Evolutionary conservation across 495 filamentous ascomycete species (phyloP), one percentile per base, ranked within the genome.

Genomic region (Podospora pseudocomata): DNA sequence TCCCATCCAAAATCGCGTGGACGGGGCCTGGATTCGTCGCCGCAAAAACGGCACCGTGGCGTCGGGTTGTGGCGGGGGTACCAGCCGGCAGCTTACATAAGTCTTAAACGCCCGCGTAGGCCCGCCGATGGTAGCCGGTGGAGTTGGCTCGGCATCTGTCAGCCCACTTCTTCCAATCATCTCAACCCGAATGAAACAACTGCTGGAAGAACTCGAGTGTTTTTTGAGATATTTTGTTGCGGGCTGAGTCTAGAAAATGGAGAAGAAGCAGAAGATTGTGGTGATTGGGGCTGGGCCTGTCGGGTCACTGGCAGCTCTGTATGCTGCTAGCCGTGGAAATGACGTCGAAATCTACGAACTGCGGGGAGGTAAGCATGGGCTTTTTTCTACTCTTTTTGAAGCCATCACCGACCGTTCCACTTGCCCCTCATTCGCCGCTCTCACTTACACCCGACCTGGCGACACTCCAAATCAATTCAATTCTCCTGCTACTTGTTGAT

Each of bases 321-420:
- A 98, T 80, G 94, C 95, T 63, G 94, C 93, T 1, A 84, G 88
- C 68, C 82, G 93, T 73, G 94, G 92, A 44, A 87, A 96, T 75
- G 82, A 94, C 73, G 95, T 99, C 4, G 92, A 97, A 75, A 84
- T 99, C 66, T 99, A 98, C 79, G 95, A 99, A 77, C 81, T 98
- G 68, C 87, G 95, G 73, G 89, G 88, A 81, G 94, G 94, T 97
- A 83, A 76, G 49, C 60, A 67, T 67, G 71, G 18, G 65, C 57
- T n/a, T 15, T 60, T 54, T 30, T 54, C 49, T 20, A 16, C 39
- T 34, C 13, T n/a, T 19, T 28, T 28, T 34, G 62, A 49, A 30
- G 26, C 66, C 64, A 63, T 63, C 61, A 6, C 61, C 59, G 23
- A 63, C 61, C 61, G 27, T 39, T 39, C 61, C 32, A 49, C 39